phyloP scores from a whole-genome alignment of 305 asterid genomes.

The Fraxinus platypoda region DNA sequence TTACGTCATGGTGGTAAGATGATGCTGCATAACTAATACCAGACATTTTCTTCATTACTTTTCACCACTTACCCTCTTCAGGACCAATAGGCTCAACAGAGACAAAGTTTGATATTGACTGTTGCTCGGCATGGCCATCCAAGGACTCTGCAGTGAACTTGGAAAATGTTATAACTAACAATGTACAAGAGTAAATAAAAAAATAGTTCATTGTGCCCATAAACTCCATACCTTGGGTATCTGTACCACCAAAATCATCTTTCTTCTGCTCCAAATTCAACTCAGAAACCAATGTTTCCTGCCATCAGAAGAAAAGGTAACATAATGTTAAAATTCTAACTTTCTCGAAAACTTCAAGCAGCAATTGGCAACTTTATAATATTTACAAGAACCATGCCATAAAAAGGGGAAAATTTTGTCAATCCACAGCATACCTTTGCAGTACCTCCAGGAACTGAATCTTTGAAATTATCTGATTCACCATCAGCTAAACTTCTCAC shows the following conservation, averaged over 20 bases:
- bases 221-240: constrained; percentile 36
- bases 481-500: constrained; percentile 48
- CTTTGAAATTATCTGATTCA: constrained; percentile 43
- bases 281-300: constrained; percentile 38
- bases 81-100: constrained; percentile 39
- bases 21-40: constrained; percentile 52
- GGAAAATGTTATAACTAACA: neutral
- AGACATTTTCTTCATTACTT: constrained; percentile 48
- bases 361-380: neutral
- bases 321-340: neutral
- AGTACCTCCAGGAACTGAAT: constrained; percentile 30
- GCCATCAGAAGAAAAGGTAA: constrained; percentile 27
- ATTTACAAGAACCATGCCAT: neutral
- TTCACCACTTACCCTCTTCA: constrained; percentile 74
- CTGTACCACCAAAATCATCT: constrained; percentile 24
- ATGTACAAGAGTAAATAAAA: neutral
- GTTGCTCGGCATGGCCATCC: constrained; percentile 41
- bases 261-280: constrained; percentile 32
- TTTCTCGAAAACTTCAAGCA: neutral
- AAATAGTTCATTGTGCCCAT: neutral
- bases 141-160: constrained; percentile 29
- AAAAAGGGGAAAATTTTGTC: neutral
- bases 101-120: constrained; percentile 32
- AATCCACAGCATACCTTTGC: constrained; percentile 34
- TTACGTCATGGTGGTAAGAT: constrained; percentile 61